Percentiles rank a stretch among this genome's conserved stretches.
These are phyloP conservation scores for Tolypocladium inflatum DNA, from an alignment of 2,329 filamentous ascomycete species.

Conservation along the genomic window DNA sequence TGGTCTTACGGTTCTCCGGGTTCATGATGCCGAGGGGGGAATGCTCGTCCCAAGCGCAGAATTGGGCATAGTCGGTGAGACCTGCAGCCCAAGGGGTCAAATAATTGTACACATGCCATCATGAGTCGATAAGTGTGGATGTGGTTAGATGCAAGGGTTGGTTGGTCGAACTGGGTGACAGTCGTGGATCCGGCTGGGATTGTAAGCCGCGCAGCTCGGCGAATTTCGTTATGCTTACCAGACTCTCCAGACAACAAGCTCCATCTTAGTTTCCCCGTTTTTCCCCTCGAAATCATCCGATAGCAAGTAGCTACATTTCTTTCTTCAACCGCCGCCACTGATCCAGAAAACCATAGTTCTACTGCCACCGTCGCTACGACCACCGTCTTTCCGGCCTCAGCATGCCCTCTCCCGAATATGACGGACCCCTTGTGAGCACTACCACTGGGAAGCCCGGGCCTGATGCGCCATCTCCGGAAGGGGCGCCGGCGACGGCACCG, in stretches of 20 bases:
- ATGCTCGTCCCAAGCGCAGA: slow-evolving; percentile 1
- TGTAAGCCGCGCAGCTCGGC: neutral
- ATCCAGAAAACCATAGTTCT: neutral
- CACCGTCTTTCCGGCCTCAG: neutral
- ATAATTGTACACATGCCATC: neutral
- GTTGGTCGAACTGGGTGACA: neutral
- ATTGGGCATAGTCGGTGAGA: slow-evolving; percentile 1
- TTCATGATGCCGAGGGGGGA: neutral
- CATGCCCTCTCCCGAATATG: neutral
- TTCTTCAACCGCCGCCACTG: neutral
- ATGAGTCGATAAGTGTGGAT: too few species aligned
- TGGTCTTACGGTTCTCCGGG: too few species aligned
- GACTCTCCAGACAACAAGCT: neutral
- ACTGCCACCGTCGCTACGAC: neutral
- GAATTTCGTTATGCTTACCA: neutral
- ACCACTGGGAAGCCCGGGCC: neutral
- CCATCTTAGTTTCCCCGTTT: neutral
- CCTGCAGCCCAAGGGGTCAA: neutral
- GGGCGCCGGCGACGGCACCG: neutral
- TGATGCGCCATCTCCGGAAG: neutral
- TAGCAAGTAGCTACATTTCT: neutral
- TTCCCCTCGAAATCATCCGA: neutral
- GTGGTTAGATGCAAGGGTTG: neutral
- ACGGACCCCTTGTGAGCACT: neutral
- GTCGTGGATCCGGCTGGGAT: neutral